Evolutionary conservation across 805 yeast genomes (phyloP).

Genomic region (Wickerhamiella lipophila): DNA sequence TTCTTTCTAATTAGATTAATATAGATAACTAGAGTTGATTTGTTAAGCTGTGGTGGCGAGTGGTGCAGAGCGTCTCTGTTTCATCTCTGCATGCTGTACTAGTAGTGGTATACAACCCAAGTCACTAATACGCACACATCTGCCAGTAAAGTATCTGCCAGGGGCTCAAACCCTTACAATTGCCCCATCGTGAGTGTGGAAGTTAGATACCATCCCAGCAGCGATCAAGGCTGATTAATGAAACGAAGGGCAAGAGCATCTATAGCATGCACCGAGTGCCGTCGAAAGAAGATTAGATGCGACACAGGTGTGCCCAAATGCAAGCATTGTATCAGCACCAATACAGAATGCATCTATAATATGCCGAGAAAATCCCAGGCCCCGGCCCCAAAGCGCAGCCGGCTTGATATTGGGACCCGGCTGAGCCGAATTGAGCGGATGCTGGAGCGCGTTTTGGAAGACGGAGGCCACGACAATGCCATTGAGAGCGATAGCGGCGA

Average conservation of each 20-base stretch:
- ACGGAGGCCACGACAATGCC: neutral
- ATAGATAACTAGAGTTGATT: neutral
- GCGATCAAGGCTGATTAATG: neutral
- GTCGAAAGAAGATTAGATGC: constrained; percentile 60
- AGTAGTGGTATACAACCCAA: too few relatives aligned
- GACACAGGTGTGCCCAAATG: constrained; percentile 57
- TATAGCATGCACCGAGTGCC: constrained; percentile 79
- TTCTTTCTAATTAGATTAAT: constrained; percentile 77
- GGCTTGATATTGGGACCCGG: constrained; percentile 13
- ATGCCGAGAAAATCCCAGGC: constrained; percentile 16
- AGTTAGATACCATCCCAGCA: too few relatives aligned
- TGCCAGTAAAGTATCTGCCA: too few relatives aligned
- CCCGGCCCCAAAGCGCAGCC: constrained; percentile 7
- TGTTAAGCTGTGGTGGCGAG: too few relatives aligned
- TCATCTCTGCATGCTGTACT: too few relatives aligned
- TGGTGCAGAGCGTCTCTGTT: too few relatives aligned
- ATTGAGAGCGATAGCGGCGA: neutral
- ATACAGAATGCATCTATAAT: constrained; percentile 50
- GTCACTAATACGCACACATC: too few relatives aligned
- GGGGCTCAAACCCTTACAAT: too few relatives aligned
- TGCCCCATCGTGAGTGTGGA: too few relatives aligned
- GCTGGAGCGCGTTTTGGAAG: constrained; percentile 18
- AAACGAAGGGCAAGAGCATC: constrained; percentile 40
- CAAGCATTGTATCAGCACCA: constrained; percentile 63
- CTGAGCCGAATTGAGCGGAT: constrained; percentile 23